phyloP scores from a whole-genome alignment of 371 early-diverging fungal species.

The Capillidium rhysosporum region DNA sequence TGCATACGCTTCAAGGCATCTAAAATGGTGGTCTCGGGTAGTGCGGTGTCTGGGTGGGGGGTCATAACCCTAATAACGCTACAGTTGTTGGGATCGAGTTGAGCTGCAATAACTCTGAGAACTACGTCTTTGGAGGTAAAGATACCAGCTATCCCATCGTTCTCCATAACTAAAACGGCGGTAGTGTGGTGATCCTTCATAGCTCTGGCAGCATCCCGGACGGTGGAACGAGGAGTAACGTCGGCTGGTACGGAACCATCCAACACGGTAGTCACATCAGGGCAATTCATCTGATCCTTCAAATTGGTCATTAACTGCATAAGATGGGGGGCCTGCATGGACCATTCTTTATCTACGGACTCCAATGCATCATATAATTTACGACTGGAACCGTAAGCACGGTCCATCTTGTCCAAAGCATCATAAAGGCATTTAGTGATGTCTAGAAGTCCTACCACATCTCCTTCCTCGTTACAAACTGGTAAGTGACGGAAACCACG shows the following conservation, averaged over 20 bases:
- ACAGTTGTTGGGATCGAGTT: slow-evolving; percentile 71
- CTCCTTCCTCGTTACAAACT: slow-evolving; percentile 77
- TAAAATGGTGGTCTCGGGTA: slow-evolving; percentile 58
- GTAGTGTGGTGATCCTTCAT: slow-evolving; percentile 79
- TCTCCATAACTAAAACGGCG: slow-evolving; percentile 76
- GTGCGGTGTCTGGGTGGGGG: slow-evolving; percentile 90
- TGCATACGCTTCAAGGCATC: slow-evolving; percentile 92
- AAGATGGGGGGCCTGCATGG: slow-evolving; percentile 19
- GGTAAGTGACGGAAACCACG: slow-evolving; percentile 91
- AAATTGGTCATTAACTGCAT: slow-evolving; percentile 47
- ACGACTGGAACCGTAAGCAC: slow-evolving; percentile 72
- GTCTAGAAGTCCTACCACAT: slow-evolving; percentile 84
- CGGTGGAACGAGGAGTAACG: slow-evolving; percentile 56
- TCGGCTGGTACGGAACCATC: slow-evolving; percentile 44
- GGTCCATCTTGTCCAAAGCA: slow-evolving; percentile 82
- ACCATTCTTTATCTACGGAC: slow-evolving; percentile 79
- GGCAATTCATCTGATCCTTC: slow-evolving; percentile 66
- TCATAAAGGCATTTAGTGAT: slow-evolving; percentile 92
- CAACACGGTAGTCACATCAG: slow-evolving; percentile 60
- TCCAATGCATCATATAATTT: slow-evolving; percentile 79
- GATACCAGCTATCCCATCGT: slow-evolving; percentile 64
- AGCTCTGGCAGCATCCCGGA: slow-evolving; percentile 68
- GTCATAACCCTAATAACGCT: slow-evolving; percentile 96
- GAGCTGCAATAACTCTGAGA: slow-evolving; percentile 85
- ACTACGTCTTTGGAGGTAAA: slow-evolving; percentile 93